Base-by-base conservation (phyloP, 768 basidiomycete species). In the Leccinum rimulosum region DNA sequence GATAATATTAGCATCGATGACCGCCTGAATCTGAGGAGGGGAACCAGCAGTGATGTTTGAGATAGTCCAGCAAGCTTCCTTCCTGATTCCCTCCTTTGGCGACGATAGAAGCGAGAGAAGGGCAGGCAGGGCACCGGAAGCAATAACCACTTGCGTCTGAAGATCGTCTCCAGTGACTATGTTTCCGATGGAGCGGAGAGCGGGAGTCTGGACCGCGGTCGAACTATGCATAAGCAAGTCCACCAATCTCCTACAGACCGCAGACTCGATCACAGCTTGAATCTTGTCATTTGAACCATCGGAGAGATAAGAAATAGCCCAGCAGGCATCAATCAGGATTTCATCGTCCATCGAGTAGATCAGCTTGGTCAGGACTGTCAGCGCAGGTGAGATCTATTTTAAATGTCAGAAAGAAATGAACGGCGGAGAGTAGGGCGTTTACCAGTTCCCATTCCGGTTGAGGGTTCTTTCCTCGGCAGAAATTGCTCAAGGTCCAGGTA, bases 21-120 rank as follows among this genome's bases (percentile, higher is more conserved):
- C 89, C 54, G 93, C 81, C 75, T 98, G 96, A 67, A 99, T 99
- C 77, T 99, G 97, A 66, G 89, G 88, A 25, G 97, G 93, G 50
- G 91, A 93, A 50, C 97, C 97, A 38, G 97, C 97, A 50, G 97
- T 99, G 72, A 99, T 84, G 76, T 99, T 99, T 50, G 94, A 97
- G 70, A 99, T 98, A 17, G 97, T 99, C 97, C 97, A 99, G 78
- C 97, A 99, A 27, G 97, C 96, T 75, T 99, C 96, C 80, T 99
- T 99, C 69, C 96, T 85, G 69, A 99, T 99, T 50, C 95, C 97
- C 64, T 99, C 97, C 79, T 99, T 99, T 30, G 95, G 93, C 25
- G 95, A 98, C 2, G 92, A 94, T 55, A 99, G 82, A 22, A 99
- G 82, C 25, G 92, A 88, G 47, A 99, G 86, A 51, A 99, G 85